Base-by-base conservation (phyloP, 176 grass and related monocot genomes). In the Oryza punctata region DNA sequence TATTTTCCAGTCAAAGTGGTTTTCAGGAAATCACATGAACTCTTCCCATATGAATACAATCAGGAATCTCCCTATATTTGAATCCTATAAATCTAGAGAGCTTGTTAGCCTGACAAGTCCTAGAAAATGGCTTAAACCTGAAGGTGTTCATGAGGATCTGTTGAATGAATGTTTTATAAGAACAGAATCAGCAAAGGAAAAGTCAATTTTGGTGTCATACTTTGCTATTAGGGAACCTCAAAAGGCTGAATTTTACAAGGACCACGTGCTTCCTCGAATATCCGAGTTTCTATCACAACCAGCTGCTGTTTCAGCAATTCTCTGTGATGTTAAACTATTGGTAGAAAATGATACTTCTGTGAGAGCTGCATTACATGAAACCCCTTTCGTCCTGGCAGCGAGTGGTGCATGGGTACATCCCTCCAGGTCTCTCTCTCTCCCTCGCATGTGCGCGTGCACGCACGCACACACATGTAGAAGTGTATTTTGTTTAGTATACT, bases 1-100 rank as follows among this genome's bases (percentile, higher is more conserved):
- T 73, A 93, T 98, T 91, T 93, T 98, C 75, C 95, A 98, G 80
- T 98, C 95, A 28, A 98, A 98, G 77, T 98, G 95, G 92, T 98
- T 95, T 98, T 90, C 90, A 76, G 70, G 88, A 49, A 88, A 93
- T 85, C 90, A 95, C 43, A 81, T 98, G 10, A 84, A 45, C 75
- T 72, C 87, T 44, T 88, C 65, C 25, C 88, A 98, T 70, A 84
- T 94, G 75, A 83, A 78, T 27, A 89, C 86, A 87, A 95, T 98
- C 65, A 95, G 67, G 68, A 82, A 82, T 54, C 88, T 98, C 79
- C 95, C 95, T 41, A 88, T 98, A 86, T 98, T 98, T 93, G 92
- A 98, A 88, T 98, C 92, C 73, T 98, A 90, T 90, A 95, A 88
- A 90, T 91, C 75, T 69, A 95, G 92, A 86, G 89, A 95, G 79